Evolutionary conservation across 805 yeast genomes (phyloP).

Genomic region (Kodamaea sagamina): DNA sequence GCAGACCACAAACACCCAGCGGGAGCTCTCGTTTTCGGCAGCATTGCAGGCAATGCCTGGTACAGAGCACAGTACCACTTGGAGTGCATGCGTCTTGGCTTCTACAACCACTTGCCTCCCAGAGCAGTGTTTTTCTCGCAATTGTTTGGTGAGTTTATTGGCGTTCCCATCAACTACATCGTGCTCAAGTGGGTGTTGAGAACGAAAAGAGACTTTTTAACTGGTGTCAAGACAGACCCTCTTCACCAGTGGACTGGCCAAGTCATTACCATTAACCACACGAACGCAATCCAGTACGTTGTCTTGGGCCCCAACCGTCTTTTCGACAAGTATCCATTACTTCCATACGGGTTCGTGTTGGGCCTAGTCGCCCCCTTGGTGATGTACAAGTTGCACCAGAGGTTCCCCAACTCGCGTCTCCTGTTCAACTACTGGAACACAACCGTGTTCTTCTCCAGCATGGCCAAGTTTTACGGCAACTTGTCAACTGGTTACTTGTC

Average conservation of each 20-base stretch:
- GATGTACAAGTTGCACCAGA: conserved; percentile 30
- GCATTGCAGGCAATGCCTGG: conserved; percentile 53
- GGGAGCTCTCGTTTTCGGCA: conserved; percentile 51
- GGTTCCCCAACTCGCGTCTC: conserved; percentile 24
- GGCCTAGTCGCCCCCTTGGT: conserved; percentile 43
- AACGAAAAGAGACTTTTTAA: conserved; percentile 39
- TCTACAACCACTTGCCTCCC: conserved; percentile 57
- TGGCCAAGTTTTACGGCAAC: conserved; percentile 52
- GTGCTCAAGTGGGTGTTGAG: conserved; percentile 50
- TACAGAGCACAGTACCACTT: conserved; percentile 45
- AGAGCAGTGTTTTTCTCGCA: conserved; percentile 51
- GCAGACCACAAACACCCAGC: conserved; percentile 42
- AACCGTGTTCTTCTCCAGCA: conserved; percentile 49
- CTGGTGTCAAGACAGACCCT: conserved; percentile 41
- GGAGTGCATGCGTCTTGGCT: conserved; percentile 48
- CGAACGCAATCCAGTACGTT: conserved; percentile 55
- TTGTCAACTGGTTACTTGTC: conserved; percentile 51
- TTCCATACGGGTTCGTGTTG: conserved; percentile 47
- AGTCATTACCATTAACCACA: conserved; percentile 39
- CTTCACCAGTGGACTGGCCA: conserved; percentile 57
- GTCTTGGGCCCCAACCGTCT: conserved; percentile 49
- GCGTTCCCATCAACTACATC: conserved; percentile 53
- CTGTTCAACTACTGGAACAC: conserved; percentile 46
- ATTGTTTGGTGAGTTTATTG: conserved; percentile 52
- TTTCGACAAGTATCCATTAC: conserved; percentile 42